These are phyloP conservation scores for Starmerella apicola DNA, from an alignment of 805 yeast species.

Conservation along the genomic window DNA sequence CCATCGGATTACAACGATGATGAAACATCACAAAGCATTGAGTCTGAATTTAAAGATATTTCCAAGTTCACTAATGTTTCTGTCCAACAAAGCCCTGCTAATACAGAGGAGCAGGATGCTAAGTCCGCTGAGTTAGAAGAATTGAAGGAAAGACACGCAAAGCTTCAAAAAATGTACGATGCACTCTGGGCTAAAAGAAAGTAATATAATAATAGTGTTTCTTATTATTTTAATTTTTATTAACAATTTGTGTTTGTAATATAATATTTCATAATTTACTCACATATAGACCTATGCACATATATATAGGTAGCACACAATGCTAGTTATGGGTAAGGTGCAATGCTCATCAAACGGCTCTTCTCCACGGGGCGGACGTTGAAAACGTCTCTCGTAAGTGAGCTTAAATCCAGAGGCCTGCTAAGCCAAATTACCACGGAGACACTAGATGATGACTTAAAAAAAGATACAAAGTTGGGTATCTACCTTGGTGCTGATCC, in stretches of 20 bases:
- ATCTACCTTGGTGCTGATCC: conserved; percentile 96
- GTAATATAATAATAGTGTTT: background rate
- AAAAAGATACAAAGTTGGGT: conserved; percentile 35
- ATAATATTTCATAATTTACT: too few species aligned
- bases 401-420: conserved; percentile 37
- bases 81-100: background rate
- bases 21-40: background rate
- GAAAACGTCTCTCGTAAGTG: conserved; percentile 29
- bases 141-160: conserved; percentile 13
- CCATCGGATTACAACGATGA: background rate
- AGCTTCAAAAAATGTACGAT: conserved; percentile 22
- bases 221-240: too few species aligned
- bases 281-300: too few species aligned
- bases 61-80: background rate
- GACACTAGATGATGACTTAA: conserved; percentile 16
- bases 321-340: too few species aligned
- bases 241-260: background rate
- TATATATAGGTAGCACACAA: too few species aligned
- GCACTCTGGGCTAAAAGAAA: conserved; percentile 21
- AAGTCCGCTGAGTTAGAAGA: conserved; percentile 7
- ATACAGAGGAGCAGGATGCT: background rate
- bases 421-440: conserved; percentile 29
- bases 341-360: background rate
- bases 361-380: background rate
- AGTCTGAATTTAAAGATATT: background rate